Evolutionary conservation across 164 flowering plant genomes (phyloP), one percentile per base, ranked within the genome.

Genomic region (Tetrastigma voinierianum): DNA sequence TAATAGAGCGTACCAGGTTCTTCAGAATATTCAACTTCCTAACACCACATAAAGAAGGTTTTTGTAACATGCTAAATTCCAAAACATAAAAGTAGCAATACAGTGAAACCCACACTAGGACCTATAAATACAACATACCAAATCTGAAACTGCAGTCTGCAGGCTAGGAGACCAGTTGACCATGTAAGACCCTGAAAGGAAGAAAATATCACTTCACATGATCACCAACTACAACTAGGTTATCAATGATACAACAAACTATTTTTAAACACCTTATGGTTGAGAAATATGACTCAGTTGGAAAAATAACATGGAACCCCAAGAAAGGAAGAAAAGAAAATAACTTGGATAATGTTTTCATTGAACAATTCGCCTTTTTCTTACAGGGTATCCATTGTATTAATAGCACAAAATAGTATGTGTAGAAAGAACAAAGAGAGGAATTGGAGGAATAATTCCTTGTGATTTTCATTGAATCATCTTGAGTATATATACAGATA

Each of bases 11-110:
- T 49, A 60, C 94, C 98, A 71, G 88, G 86, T 78, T 94, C 98
- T 82, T 94, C 98, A 40, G 93, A 88, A 74, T 94, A 94, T 72
- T 94, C 98, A 47, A 94, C 98, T 90, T 94, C 98, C 98, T 93
- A 70, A 24, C 40, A 25, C 40, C 40, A 25, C 40, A 25, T 25
- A 25, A 44, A 48, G 18, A 74, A 59, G 46, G 66, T 64, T 48
- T 40, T 51, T 13, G 8, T 56, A 2, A 46, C 19, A 20, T 55
- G 67, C 52, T 10, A 17, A 51, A 44, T 32, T 44, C 52, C 43
- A 16, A 13, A 55, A 51, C 45, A 64, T 12, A 53, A 53, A 69
- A 67, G 43, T 40, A 51, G 47, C 23, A 32, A 51, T 56, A 2
- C 25, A 65, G 10, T 44, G 61, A 24, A 16, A 18, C n/a, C 11